Evolutionary conservation across 2,329 filamentous ascomycete genomes (phyloP).

Genomic region (Penicillium glabrum): DNA sequence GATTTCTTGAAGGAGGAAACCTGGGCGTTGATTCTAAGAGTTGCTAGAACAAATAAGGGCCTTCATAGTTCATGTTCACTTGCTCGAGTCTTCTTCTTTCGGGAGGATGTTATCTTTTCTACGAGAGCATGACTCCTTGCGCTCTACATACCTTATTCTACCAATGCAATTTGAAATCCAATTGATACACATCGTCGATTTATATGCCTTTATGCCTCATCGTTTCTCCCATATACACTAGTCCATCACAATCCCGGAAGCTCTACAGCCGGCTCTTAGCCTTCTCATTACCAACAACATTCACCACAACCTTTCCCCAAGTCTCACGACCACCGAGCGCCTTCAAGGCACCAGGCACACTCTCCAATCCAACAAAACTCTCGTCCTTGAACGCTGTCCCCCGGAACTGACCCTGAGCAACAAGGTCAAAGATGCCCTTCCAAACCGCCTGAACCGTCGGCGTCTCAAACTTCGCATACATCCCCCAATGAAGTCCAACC

Average conservation of each 20-base stretch:
- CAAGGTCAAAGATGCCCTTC: conserved; percentile 76
- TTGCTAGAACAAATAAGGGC: conserved; percentile 44
- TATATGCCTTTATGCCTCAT: not conserved
- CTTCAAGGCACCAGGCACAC: conserved; percentile 71
- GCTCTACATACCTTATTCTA: conserved; percentile 35
- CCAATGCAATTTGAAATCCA: not conserved
- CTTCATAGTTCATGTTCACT: conserved; percentile 49
- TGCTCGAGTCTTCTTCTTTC: conserved; percentile 26
- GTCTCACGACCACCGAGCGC: conserved; percentile 78
- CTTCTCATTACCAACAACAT: conserved; percentile 71
- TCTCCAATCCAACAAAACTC: conserved; percentile 79
- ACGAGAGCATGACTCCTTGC: conserved; percentile 50
- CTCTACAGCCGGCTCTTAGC: conserved; percentile 46
- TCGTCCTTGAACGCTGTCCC: conserved; percentile 81
- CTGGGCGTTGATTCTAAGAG: conserved; percentile 13
- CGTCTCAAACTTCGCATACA: conserved; percentile 72
- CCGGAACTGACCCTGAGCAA: conserved; percentile 73
- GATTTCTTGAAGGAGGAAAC: conserved; percentile 1
- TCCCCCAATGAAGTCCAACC: conserved; percentile 89
- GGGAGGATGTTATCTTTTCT: conserved; percentile 11
- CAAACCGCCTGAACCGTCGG: conserved; percentile 72
- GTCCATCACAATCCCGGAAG: not conserved
- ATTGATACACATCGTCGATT: not conserved
- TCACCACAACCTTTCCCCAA: conserved; percentile 95
- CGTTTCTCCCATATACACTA: not conserved